Percentiles rank a stretch among this genome's conserved stretches.
phyloP scores from a whole-genome alignment of 352 stramenopile species.

The Pythium utonaiense region DNA sequence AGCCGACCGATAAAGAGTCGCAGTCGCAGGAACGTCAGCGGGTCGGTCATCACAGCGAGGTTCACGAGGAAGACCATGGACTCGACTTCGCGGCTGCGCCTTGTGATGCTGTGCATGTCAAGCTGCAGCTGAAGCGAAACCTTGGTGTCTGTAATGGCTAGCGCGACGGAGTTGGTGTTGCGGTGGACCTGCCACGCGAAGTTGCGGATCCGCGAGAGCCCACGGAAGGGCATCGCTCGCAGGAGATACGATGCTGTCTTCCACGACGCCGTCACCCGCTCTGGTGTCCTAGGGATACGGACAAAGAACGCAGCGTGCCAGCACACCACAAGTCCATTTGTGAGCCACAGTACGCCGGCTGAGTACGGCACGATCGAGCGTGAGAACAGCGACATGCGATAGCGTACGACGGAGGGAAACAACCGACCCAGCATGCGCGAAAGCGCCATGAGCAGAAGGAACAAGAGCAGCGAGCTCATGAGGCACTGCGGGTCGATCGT shows the following conservation, averaged over 20 bases:
- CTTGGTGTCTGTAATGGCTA: not conserved
- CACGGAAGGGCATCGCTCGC: not conserved
- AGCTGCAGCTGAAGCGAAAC: conserved; percentile 3
- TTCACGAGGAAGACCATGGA: conserved; percentile 12
- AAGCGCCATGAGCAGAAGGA: not conserved
- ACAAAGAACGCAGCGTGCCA: conserved; percentile 14
- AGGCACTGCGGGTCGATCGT: not conserved
- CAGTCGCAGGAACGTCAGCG: conserved; percentile 4
- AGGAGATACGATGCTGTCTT: not conserved
- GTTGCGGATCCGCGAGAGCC: not conserved
- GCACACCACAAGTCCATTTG: conserved; percentile 16
- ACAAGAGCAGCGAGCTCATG: not conserved
- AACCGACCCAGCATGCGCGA: not conserved
- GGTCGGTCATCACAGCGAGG: conserved; percentile 12
- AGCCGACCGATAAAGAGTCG: not conserved
- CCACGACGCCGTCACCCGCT: not conserved
- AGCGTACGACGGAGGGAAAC: not conserved
- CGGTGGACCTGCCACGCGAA: not conserved
- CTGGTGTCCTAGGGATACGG: not conserved
- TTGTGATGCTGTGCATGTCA: conserved; percentile 4
- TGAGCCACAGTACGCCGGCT: conserved; percentile 12
- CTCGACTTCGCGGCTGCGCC: not conserved
- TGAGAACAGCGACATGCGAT: conserved; percentile 4
- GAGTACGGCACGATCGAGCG: conserved; percentile 14
- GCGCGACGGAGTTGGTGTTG: not conserved